These are phyloP conservation scores for Lactarius psammicola DNA, from an alignment of 768 basidiomycete genomes.

Conservation along the genomic window DNA sequence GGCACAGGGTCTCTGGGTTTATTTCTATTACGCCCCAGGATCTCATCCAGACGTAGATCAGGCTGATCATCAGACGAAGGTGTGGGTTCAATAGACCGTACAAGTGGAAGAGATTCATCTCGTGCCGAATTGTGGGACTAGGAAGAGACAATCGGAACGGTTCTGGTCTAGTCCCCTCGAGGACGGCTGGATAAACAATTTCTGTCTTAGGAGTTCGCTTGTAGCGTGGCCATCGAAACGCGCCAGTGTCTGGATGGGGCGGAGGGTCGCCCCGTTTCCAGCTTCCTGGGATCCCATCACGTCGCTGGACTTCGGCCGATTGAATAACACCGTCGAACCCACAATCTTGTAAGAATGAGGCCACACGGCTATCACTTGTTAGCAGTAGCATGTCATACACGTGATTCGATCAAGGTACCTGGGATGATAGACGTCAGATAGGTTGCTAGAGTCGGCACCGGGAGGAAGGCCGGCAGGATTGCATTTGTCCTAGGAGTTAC, in stretches of 20 bases:
- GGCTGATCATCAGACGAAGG: slow-evolving; percentile 8
- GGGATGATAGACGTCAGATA: slow-evolving; percentile 24
- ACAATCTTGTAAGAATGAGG: slow-evolving; percentile 14
- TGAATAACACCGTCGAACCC: slow-evolving; percentile 27
- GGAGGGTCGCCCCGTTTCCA: slow-evolving; percentile 16
- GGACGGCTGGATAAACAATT: slow-evolving; percentile 21
- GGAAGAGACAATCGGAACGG: slow-evolving; percentile 25
- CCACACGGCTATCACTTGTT: slow-evolving; percentile 17
- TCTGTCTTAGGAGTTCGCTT: slow-evolving; percentile 12
- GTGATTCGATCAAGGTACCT: slow-evolving; percentile 8
- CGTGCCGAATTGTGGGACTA: slow-evolving; percentile 15
- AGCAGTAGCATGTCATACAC: background rate
- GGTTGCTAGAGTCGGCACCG: background rate
- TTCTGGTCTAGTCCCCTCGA: slow-evolving; percentile 20
- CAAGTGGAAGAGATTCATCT: slow-evolving; percentile 12
- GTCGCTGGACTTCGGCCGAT: slow-evolving; percentile 16
- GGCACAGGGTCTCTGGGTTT: slow-evolving; percentile 13
- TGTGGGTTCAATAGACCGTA: slow-evolving; percentile 12
- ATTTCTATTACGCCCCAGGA: slow-evolving; percentile 26
- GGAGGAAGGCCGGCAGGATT: slow-evolving; percentile 8
- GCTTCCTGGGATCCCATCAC: background rate
- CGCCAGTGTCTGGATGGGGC: slow-evolving; percentile 8
- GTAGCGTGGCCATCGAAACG: slow-evolving; percentile 25
- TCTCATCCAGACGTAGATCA: slow-evolving; percentile 26
- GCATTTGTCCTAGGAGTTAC: slow-evolving; percentile 7